Conservation (phyloP, 805 yeast species). For the Pichia deserticola region DNA sequence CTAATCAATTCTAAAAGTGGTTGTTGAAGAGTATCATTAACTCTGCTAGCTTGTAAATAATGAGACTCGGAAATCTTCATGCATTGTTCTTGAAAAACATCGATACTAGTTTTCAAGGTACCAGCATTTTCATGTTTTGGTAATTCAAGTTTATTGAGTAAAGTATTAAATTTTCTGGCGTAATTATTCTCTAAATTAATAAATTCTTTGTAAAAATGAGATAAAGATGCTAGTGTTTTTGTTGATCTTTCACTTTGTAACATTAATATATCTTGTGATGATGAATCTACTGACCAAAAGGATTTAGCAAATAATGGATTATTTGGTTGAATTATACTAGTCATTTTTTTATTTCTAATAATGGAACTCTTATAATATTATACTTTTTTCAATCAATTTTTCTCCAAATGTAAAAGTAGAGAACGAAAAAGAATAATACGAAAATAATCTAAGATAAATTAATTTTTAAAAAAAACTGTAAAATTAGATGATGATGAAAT, state of each 20-base stretch:
- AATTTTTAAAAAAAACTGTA: too few species aligned
- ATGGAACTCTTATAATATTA: too few species aligned
- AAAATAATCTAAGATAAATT: too few species aligned
- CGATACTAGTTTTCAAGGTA: slow-evolving; percentile 50
- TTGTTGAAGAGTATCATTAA: slow-evolving; percentile 41
- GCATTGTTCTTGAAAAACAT: slow-evolving; percentile 51
- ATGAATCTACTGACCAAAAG: slow-evolving; percentile 50
- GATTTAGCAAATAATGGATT: slow-evolving; percentile 18
- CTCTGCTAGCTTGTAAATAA: slow-evolving; percentile 40
- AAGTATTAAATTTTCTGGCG: slow-evolving; percentile 38
- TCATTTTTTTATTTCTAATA: neutral
- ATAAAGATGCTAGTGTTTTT: slow-evolving; percentile 47
- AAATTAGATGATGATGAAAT: too few species aligned
- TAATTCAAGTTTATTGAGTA: slow-evolving; percentile 1
- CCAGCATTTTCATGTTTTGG: slow-evolving; percentile 43
- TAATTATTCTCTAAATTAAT: slow-evolving; percentile 69
- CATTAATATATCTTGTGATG: slow-evolving; percentile 49
- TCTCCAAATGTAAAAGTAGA: too few species aligned
- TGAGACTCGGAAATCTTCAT: slow-evolving; percentile 52
- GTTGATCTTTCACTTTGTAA: slow-evolving; percentile 53
- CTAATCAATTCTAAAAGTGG: slow-evolving; percentile 48
- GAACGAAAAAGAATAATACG: too few species aligned
- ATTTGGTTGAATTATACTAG: neutral
- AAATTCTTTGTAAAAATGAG: slow-evolving; percentile 45
- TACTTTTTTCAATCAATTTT: too few species aligned